These are phyloP conservation scores for Penstemon eatonii DNA, from an alignment of 257 asterid species.

Conservation along the genomic window DNA sequence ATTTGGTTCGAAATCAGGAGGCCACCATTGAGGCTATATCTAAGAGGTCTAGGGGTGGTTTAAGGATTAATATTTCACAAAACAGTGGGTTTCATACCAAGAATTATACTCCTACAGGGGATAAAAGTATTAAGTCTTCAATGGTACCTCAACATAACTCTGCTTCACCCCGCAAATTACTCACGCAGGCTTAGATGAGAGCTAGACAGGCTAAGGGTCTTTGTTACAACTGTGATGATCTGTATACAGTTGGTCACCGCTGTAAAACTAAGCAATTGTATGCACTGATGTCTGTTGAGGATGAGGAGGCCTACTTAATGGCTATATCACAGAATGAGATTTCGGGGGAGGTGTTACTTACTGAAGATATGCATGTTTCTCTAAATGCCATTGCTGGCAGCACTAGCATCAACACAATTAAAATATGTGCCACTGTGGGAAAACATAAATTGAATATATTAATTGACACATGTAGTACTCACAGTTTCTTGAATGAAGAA, in stretches of 20 bases:
- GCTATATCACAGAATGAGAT: not conserved
- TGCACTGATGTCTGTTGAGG: not conserved
- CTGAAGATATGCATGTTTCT: not conserved
- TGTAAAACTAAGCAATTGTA: not conserved
- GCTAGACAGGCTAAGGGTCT: not conserved
- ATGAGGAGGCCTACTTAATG: no score
- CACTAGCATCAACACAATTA: not conserved
- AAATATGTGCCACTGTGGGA: not conserved
- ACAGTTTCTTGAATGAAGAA: not conserved
- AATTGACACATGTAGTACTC: not conserved
- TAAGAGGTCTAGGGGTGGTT: no score
- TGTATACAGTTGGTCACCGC: not conserved
- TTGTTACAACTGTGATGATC: not conserved
- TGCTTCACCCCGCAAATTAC: no score
- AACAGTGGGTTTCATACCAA: no score
- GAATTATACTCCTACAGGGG: no score
- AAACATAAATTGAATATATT: not conserved
- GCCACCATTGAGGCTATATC: no score
- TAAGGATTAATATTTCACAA: no score
- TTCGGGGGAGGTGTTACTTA: not conserved
- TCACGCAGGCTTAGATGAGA: not conserved
- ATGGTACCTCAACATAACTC: no score
- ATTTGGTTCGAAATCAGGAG: no score
- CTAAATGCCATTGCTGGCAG: not conserved
- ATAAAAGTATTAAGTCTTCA: no score